Evolutionary conservation across 2,329 filamentous ascomycete genomes (phyloP).

Genomic region (Trichoderma citrinoviride): DNA sequence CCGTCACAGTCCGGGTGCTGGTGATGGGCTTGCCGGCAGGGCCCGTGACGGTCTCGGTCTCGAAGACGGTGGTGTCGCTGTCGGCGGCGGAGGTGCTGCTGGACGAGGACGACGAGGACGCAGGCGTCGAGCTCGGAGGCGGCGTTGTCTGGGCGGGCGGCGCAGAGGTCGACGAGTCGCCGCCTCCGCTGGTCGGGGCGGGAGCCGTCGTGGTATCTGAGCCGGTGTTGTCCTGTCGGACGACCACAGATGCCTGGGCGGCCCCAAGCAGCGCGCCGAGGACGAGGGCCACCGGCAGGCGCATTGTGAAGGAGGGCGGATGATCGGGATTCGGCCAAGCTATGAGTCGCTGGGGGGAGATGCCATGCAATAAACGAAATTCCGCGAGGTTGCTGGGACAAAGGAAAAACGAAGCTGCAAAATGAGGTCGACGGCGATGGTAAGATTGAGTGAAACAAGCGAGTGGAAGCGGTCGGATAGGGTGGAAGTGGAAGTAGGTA

Average conservation of each 20-base stretch:
- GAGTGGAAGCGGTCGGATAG: slow-evolving; percentile 18
- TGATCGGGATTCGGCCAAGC: neutral
- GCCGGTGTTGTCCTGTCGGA: slow-evolving; percentile 19
- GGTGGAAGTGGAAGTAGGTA: neutral
- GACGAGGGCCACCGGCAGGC: slow-evolving; percentile 26
- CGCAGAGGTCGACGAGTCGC: slow-evolving; percentile 27
- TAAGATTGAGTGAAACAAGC: slow-evolving; percentile 18
- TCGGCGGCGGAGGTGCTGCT: neutral
- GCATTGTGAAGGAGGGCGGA: slow-evolving; percentile 23
- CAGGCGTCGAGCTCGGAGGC: neutral
- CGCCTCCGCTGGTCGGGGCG: neutral
- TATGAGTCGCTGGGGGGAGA: neutral
- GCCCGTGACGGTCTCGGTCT: slow-evolving; percentile 34
- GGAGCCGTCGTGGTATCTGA: neutral
- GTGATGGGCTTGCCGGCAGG: slow-evolving; percentile 29
- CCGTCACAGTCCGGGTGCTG: slow-evolving; percentile 31
- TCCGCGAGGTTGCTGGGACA: neutral
- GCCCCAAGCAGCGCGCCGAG: slow-evolving; percentile 27
- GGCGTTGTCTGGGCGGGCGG: slow-evolving; percentile 29
- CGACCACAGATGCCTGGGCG: slow-evolving; percentile 23
- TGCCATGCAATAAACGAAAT: neutral
- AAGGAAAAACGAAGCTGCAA: neutral
- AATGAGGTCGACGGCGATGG: neutral
- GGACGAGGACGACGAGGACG: neutral
- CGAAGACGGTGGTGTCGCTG: slow-evolving; percentile 32